Percentiles rank a stretch among this genome's conserved stretches.
Evolutionary conservation across 2,329 filamentous ascomycete genomes (phyloP).

Genomic region (Penicillium expansum): DNA sequence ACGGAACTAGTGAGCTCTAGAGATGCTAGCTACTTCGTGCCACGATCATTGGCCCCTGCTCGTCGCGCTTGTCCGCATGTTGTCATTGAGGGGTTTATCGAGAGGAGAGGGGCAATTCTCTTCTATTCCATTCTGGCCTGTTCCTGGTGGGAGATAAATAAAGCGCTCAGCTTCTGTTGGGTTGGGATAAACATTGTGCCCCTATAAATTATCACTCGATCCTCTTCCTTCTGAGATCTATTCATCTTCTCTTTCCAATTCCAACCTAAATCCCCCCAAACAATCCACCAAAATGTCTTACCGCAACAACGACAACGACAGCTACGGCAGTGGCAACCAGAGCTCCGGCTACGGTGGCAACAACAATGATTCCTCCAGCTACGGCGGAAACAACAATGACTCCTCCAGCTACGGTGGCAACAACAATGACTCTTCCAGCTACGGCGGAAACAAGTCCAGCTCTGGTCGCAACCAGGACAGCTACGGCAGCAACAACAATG

Average conservation of each 20-base stretch:
- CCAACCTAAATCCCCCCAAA: background rate
- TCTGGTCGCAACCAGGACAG: background rate
- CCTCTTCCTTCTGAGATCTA: background rate
- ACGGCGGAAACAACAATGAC: background rate
- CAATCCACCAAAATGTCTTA: conserved; percentile 2
- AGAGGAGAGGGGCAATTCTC: background rate
- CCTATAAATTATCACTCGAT: background rate
- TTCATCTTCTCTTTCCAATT: background rate
- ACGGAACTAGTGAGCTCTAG: background rate
- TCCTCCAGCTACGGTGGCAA: background rate
- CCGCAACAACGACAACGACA: conserved; percentile 9
- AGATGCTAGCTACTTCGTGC: background rate
- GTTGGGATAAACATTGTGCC: too few relatives aligned
- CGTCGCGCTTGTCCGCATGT: background rate
- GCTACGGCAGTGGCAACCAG: conserved; percentile 12
- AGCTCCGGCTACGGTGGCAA: conserved; percentile 7
- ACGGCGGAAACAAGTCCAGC: background rate
- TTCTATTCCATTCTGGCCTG: background rate
- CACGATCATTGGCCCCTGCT: conserved; percentile 4
- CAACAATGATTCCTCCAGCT: background rate
- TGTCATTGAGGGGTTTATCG: conserved; percentile 6
- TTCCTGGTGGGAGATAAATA: background rate
- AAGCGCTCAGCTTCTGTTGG: background rate
- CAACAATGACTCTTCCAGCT: background rate
- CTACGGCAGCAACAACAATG: background rate